Percentiles rank a stretch among this genome's conserved stretches.
These are phyloP conservation scores for Colletotrichum sublineola DNA, from an alignment of 2,329 filamentous ascomycete genomes.

Conservation along the genomic window DNA sequence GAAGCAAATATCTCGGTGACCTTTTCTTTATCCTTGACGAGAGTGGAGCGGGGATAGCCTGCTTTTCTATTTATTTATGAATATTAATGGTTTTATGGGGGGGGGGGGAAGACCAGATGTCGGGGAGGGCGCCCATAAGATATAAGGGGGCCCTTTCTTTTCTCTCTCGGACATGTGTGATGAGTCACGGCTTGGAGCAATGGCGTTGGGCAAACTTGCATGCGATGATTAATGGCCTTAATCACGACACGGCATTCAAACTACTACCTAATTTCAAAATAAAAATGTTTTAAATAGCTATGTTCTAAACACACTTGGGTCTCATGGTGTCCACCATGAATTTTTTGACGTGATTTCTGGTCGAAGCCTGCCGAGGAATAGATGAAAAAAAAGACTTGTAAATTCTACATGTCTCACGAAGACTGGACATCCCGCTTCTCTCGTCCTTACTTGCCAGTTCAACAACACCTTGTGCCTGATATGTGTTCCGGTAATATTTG, in stretches of 20 bases:
- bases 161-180: conserved; percentile 12
- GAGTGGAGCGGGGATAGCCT: background rate
- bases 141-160: no score
- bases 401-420: background rate
- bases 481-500: background rate
- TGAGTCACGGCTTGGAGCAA: conserved; percentile 20
- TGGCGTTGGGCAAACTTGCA: conserved; percentile 30
- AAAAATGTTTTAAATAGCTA: background rate
- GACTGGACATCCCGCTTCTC: background rate
- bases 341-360: background rate
- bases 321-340: background rate
- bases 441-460: no score
- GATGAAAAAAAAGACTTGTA: no score
- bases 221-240: conserved; percentile 20
- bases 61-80: background rate
- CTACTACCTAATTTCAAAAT: conserved; percentile 31
- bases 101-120: background rate
- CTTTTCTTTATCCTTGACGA: background rate
- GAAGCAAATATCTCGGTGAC: background rate
- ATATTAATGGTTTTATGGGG: background rate
- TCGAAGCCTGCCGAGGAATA: background rate
- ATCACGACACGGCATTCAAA: conserved; percentile 19
- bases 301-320: background rate
- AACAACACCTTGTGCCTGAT: background rate
- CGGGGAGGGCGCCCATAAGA: background rate